These are phyloP conservation scores for Verticillium nubilum DNA, from an alignment of 2,329 filamentous ascomycete genomes.

Conservation along the genomic window DNA sequence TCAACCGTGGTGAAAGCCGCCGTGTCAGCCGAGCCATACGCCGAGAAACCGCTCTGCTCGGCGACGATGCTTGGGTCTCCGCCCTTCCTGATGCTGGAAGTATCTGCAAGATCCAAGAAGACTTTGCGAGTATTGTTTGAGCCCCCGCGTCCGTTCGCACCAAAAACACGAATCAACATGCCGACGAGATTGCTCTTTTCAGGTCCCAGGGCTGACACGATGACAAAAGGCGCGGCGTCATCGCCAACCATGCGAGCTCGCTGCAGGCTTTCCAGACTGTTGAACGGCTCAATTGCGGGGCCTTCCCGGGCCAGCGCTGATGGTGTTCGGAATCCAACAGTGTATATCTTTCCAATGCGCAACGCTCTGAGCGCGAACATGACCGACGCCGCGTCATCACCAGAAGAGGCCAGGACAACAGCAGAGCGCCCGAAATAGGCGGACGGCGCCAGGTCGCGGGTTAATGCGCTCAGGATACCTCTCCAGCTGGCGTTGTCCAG, in stretches of 20 bases:
- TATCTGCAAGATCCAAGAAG: constrained; percentile 73
- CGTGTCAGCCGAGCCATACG: constrained; percentile 74
- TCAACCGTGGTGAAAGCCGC: constrained; percentile 82
- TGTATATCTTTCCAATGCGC: constrained; percentile 74
- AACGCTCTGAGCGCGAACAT: constrained; percentile 76
- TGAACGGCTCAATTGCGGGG: constrained; percentile 72
- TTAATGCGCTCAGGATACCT: constrained; percentile 76
- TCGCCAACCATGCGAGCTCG: constrained; percentile 42
- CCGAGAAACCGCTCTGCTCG: constrained; percentile 69
- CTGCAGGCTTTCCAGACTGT: constrained; percentile 62
- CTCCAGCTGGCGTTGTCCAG: constrained; percentile 85
- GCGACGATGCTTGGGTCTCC: constrained; percentile 66
- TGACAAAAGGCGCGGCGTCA: constrained; percentile 65
- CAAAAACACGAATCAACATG: constrained; percentile 70
- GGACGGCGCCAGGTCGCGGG: constrained; percentile 74
- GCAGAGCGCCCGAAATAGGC: constrained; percentile 73
- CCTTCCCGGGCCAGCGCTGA: constrained; percentile 54
- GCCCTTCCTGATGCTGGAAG: constrained; percentile 51
- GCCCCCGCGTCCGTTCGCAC: constrained; percentile 32
- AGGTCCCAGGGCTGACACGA: constrained; percentile 71
- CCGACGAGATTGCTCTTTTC: constrained; percentile 76
- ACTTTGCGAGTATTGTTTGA: constrained; percentile 53
- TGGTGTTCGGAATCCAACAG: constrained; percentile 70
- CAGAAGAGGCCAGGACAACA: constrained; percentile 66
- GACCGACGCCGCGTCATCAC: constrained; percentile 70